Percentiles rank a stretch among this genome's conserved stretches.
Evolutionary conservation across 2,329 filamentous ascomycete genomes (phyloP).

Genomic region (Sporothrix globosa): DNA sequence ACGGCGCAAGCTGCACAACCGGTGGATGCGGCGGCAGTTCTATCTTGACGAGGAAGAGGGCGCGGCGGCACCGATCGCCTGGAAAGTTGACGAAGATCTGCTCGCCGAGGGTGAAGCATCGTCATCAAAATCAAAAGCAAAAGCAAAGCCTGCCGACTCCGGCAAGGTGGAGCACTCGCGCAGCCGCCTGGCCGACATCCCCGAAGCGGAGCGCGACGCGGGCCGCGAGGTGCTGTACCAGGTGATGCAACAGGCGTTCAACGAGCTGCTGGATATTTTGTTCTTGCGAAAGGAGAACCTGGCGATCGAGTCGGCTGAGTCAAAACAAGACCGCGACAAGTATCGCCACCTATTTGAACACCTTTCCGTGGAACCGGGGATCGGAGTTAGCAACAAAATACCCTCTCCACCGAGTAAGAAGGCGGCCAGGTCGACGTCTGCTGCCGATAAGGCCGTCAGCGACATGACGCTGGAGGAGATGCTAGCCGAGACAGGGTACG

Average conservation of each 20-base stretch:
- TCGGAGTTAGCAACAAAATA: background rate
- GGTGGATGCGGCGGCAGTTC: constrained; percentile 77
- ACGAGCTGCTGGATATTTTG: constrained; percentile 84
- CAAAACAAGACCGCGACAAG: constrained; percentile 62
- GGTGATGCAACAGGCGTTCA: constrained; percentile 88
- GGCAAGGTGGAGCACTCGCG: constrained; percentile 55
- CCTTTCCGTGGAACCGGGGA: constrained; percentile 43
- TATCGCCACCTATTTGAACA: constrained; percentile 55
- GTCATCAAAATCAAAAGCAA: constrained; percentile 67
- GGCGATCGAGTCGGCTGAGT: constrained; percentile 68
- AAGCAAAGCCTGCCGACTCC: constrained; percentile 45
- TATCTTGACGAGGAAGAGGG: constrained; percentile 88
- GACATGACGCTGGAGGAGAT: constrained; percentile 48
- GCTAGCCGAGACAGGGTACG: constrained; percentile 52
- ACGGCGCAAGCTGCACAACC: constrained; percentile 63
- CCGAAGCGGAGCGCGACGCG: constrained; percentile 77
- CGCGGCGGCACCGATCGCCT: constrained; percentile 64
- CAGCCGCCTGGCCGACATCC: constrained; percentile 73
- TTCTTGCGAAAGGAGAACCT: constrained; percentile 82
- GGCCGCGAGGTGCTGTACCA: constrained; percentile 90
- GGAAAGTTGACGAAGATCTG: constrained; percentile 63
- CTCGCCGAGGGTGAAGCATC: constrained; percentile 58
- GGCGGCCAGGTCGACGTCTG: constrained; percentile 18
- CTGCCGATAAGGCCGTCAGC: constrained; percentile 36
- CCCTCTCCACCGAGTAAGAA: background rate